Base-by-base conservation (phyloP, 805 yeast species). In the Blastobotrys muscicola region DNA sequence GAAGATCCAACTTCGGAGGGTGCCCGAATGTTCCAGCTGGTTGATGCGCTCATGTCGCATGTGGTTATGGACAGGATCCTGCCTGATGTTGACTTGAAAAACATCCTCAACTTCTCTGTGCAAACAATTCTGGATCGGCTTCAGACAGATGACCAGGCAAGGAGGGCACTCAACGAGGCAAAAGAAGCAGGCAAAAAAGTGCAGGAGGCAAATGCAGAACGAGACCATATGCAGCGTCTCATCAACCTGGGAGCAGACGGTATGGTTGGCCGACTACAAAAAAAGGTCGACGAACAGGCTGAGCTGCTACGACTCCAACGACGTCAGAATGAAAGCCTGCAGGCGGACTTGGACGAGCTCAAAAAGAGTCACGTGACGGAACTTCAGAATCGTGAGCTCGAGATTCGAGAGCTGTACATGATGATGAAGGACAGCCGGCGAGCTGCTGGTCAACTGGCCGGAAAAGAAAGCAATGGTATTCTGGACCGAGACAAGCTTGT, bases 91-190 rank as follows among this genome's bases (percentile, higher is more conserved):
- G 69, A 72, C 8, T 74, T 75, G 42, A 82, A 79, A 39, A 69
- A 79, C n/a, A 77, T 85, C 11, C 70, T 85, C 50, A 84, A 82
- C 42, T 76, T 83, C 39, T 85, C 94, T 1, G 78, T 89, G 31
- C 86, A 84, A 54, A 69, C 78, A 44, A 66, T 90, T 38, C 69
- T 77, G 46, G 79, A 85, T 36, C 72, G 83, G 23, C 69, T 89
- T 56, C 79, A 80, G 51, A 84, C 95, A 0, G 96, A 90, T 59
- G 94, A 85, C 43, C 80, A 81, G 63, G 94, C 94, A 9, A 70
- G 78, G 42, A 71, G 82, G 47, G 94, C 95, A 48, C 71, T 67
- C 43, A 58, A 56, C 43, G 86, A 75, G 43, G 69, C 79, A 32
- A 71, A 72, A 53, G 75, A 70, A 37, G 71, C 79, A 34, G 67